A percentile compares a stretch with the other conserved stretches of the same genome.
phyloP scores from a whole-genome alignment of 1,139 yeast species.

The Debaryomycetaceae sp. region DNA sequence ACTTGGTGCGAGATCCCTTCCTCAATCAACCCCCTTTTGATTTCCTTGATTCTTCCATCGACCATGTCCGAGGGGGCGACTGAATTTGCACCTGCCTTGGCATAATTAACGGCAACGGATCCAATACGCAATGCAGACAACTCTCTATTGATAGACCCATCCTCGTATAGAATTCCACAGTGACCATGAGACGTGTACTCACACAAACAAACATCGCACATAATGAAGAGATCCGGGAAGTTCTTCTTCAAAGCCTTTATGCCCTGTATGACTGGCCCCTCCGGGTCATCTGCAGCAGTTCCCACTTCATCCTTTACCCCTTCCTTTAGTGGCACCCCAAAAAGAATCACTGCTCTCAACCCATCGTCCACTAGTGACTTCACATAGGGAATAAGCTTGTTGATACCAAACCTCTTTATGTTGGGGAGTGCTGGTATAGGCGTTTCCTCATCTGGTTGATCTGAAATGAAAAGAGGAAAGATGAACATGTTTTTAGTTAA shows the following conservation, averaged over 20 bases:
- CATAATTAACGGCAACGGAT: constrained; percentile 93
- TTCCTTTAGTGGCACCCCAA: constrained; percentile 82
- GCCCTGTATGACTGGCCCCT: constrained; percentile 88
- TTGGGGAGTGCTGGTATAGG: constrained; percentile 77
- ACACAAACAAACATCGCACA: constrained; percentile 95
- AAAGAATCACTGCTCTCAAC: constrained; percentile 76
- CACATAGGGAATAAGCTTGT: constrained; percentile 73
- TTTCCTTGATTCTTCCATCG: constrained; percentile 90
- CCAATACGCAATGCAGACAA: constrained; percentile 78
- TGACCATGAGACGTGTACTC: constrained; percentile 97
- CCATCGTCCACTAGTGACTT: constrained; percentile 73
- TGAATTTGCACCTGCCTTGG: constrained; percentile 90
- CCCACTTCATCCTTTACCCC: constrained; percentile 80
- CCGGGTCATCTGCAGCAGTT: constrained; percentile 91
- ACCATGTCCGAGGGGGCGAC: constrained; percentile 99
- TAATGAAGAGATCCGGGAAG: constrained; percentile 80
- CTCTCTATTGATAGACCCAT: constrained; percentile 79
- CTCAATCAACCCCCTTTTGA: constrained; percentile 77
- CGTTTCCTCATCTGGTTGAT: constrained; percentile 75
- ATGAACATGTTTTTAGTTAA: constrained; percentile 86
- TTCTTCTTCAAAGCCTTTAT: constrained; percentile 58
- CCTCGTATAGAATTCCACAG: constrained; percentile 86
- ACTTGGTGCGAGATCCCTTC: constrained; percentile 87
- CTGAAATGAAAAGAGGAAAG: constrained; percentile 86
- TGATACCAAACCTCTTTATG: constrained; percentile 83